phyloP scores from a whole-genome alignment of 2,329 filamentous ascomycete species.

The Polytolypa hystricis region DNA sequence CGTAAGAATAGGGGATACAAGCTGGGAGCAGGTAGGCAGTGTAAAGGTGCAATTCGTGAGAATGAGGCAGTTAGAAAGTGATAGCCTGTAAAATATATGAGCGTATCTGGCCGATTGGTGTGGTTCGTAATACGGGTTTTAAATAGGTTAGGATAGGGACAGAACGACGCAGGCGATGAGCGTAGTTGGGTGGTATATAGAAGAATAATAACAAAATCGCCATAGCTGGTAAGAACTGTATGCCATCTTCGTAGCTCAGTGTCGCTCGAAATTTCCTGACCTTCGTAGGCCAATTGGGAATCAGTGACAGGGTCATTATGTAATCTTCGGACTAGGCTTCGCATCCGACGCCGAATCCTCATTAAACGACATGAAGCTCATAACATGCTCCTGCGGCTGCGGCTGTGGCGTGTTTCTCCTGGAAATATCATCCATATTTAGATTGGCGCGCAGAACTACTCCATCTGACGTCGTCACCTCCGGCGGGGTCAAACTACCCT shows the following conservation, averaged over 20 bases:
- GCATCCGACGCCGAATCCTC: neutral
- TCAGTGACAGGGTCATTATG: neutral
- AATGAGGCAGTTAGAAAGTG: neutral
- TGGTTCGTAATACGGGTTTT: too few species aligned
- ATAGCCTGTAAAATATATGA: neutral
- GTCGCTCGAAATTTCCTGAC: neutral
- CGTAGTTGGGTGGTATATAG: too few species aligned
- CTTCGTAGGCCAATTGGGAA: neutral
- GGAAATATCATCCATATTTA: neutral
- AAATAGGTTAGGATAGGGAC: too few species aligned
- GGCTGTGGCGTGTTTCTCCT: neutral
- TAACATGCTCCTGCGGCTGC: neutral
- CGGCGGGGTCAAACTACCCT: neutral
- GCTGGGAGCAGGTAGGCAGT: neutral
- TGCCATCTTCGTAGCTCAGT: neutral
- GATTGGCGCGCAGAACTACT: neutral
- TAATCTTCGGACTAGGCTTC: neutral
- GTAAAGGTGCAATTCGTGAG: neutral
- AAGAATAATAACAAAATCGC: neutral
- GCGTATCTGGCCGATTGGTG: too few species aligned
- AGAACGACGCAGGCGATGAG: too few species aligned
- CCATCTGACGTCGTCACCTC: neutral
- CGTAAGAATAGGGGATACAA: too few species aligned
- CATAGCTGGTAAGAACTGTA: neutral
- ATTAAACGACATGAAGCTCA: slow-evolving; percentile 2